phyloP scores from a whole-genome alignment of 257 asterid species.

The Nicotiana attenuata region DNA sequence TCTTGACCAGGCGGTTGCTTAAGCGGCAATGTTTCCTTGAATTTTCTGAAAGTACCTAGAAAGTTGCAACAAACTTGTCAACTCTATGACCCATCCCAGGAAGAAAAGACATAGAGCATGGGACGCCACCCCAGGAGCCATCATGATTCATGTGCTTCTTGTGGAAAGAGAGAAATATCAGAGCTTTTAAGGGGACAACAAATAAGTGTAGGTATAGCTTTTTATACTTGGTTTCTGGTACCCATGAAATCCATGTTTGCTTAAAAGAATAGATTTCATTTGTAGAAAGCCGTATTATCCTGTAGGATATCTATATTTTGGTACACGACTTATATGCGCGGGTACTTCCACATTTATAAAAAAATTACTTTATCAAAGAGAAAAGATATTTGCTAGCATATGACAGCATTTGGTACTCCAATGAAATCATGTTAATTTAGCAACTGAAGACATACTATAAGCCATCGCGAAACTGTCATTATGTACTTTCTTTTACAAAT shows the following conservation, averaged over 20 bases:
- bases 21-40: conserved; percentile 67
- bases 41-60: conserved; percentile 91
- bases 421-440: background rate
- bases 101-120: background rate
- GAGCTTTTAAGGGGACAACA: background rate
- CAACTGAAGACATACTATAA: background rate
- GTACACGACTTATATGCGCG: background rate
- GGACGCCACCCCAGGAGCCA: background rate
- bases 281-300: background rate
- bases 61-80: background rate
- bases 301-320: background rate
- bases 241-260: background rate
- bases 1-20: conserved; percentile 46
- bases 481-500: background rate
- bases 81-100: background rate
- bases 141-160: background rate
- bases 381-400: background rate
- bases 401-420: background rate
- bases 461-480: background rate
- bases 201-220: background rate
- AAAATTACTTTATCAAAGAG: background rate
- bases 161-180: background rate
- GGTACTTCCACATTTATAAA: background rate
- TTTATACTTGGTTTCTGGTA: background rate
- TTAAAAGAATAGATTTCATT: background rate